Base-by-base conservation (phyloP, 345 rosid species). In the Cochlearia excelsa region DNA sequence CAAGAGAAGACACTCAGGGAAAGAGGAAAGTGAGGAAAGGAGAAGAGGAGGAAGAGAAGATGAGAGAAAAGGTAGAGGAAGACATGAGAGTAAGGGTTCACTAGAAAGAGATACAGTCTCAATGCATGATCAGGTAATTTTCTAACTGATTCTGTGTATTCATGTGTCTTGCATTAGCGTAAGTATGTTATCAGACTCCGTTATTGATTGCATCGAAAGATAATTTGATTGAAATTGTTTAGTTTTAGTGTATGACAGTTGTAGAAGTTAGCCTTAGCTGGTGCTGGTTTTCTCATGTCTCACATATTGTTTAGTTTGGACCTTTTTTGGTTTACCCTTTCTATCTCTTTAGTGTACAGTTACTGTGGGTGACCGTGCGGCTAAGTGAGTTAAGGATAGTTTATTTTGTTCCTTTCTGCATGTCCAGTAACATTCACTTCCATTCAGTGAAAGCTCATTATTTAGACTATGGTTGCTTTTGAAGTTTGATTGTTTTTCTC, bases 121-220 rank as follows among this genome's bases (percentile, higher is more conserved):
- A 72, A 72, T 74, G 42, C 82, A 45, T 45, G 79, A 79, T 31
- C 86, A 92, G 97, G 98, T 88, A 70, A 68, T 73, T 73, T 74
- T 69, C 67, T 72, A 56, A 68, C 41, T 61, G 68, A 59, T 16
- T 51, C 7, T 50, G 40, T 38, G n/a, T 60, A 27, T 42, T 28
- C 51, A 42, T 56, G 7, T 29, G 0, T 4, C 65, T 44, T 30
- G 57, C 29, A 45, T 26, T 51, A 23, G 57, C 56, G 30, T 31
- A n/a, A 26, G 6, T 31, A 39, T 68, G 5, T 46, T 46, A 5
- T 1, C n/a, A 57, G 1, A 31, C 65, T 67, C 11, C 33, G 2
- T 26, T 33, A 52, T 29, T 60, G 23, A 16, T 57, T 54, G 23
- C 46, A 27, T 42, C 41, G 7, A 34, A 51, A 40, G 30, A 69